Base-by-base conservation (phyloP, 2,329 filamentous ascomycete genomes). In the Trichoderma breve region DNA sequence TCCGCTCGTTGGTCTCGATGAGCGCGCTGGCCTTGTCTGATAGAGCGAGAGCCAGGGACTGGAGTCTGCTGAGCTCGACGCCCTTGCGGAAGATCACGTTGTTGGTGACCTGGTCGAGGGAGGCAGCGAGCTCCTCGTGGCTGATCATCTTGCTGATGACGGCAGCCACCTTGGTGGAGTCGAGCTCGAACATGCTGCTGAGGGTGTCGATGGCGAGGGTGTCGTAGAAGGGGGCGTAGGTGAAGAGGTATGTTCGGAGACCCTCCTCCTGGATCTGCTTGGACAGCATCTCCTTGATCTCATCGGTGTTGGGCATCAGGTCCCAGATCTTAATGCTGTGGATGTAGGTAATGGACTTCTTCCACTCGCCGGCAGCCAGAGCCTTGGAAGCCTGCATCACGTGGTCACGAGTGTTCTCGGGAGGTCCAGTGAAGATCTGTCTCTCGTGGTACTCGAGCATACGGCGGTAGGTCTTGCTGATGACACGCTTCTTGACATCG, bases 261-360 rank as follows among this genome's bases (percentile, higher is more conserved):
- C 97, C 96, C 86, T 99, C 96, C 83, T 99, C 96, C 83, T 99
- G 97, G 80, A 98, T 97, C 87, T 99, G 96, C 82, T 94, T 94
- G 70, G 95, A 93, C 74, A 99, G 93, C 96, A 99, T 98, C 69
- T 88, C 84, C 90, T 98, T 98, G 87, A 98, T 97, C 82, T 94
- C 93, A 71, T 95, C 93, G 28, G 93, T 89, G 82, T 96, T 92
- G 72, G 95, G 93, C 90, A 99, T 97, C 76, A 99, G 89, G 70
- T 99, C 96, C 96, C 96, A 99, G 82, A 99, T 99, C 90, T 98
- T 99, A 86, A 99, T 99, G 80, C 91, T 93, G 86, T 96, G 94
- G 83, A 99, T 95, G 83, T 97, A 96, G 74, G 92, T 89, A 26
- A 92, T 95, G 18, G 95, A 92, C 87, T 97, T 97, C 90, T 97